Percentiles rank a stretch among this genome's conserved stretches.
These are phyloP conservation scores for Rhododendron williamsianum DNA, from an alignment of 148 eudicot species.

Conservation along the genomic window DNA sequence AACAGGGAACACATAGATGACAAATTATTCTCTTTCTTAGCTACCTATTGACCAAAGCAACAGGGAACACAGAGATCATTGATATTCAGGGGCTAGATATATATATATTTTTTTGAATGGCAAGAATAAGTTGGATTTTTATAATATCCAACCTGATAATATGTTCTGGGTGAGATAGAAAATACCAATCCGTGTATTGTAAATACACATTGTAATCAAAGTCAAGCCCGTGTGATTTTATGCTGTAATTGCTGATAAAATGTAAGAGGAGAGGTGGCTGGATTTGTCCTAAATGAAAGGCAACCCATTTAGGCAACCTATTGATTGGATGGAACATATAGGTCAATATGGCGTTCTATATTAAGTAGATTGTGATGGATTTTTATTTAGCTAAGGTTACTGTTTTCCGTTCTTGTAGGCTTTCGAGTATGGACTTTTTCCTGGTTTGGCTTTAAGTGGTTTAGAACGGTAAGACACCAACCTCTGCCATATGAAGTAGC, in stretches of 20 bases:
- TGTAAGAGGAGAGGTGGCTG: neutral
- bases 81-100: neutral
- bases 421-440: conserved; percentile 79
- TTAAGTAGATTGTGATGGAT: neutral
- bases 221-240: neutral
- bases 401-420: conserved; percentile 46
- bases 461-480: conserved; percentile 61
- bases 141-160: neutral
- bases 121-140: neutral
- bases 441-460: conserved; percentile 80
- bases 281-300: neutral
- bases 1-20: neutral
- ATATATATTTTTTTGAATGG: neutral
- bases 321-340: neutral
- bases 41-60: neutral
- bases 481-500: neutral
- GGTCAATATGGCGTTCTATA: neutral
- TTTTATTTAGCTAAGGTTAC: conserved; percentile 1
- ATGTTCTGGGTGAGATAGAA: neutral
- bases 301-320: neutral
- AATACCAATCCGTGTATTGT: neutral
- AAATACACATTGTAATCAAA: neutral
- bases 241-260: neutral
- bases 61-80: neutral
- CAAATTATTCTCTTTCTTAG: neutral